These are phyloP conservation scores for Coemansia sp. DNA, from an alignment of 192 early-diverging fungal genomes.

Conservation along the genomic window DNA sequence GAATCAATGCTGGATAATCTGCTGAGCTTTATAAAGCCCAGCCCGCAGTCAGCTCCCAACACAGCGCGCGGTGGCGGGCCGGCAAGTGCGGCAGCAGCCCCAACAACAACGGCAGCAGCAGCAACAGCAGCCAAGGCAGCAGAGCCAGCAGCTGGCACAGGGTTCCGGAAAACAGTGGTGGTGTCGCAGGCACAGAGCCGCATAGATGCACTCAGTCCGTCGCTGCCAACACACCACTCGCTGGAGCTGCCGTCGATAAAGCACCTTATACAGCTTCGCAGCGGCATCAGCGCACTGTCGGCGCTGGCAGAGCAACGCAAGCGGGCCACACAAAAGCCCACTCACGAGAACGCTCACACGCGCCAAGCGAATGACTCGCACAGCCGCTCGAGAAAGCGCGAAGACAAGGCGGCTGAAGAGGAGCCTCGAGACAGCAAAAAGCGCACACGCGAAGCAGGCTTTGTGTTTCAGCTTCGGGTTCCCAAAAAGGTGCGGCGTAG, in stretches of 20 bases:
- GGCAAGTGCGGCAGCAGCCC: neutral
- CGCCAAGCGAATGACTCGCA: slow-evolving; percentile 4
- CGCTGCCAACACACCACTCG: slow-evolving; percentile 21
- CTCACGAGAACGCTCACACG: neutral
- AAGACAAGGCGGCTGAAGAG: neutral
- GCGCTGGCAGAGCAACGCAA: slow-evolving; percentile 7
- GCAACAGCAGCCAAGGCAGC: neutral
- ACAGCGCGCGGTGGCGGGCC: slow-evolving; percentile 2
- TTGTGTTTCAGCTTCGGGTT: slow-evolving; percentile 30
- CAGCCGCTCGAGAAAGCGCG: neutral
- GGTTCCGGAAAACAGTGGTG: slow-evolving; percentile 30
- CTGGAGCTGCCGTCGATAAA: slow-evolving; percentile 14
- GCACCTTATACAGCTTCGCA: slow-evolving; percentile 9
- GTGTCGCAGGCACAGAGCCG: slow-evolving; percentile 26
- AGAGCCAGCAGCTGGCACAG: neutral
- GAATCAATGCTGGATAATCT: slow-evolving; percentile 35
- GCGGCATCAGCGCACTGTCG: slow-evolving; percentile 6
- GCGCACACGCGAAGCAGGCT: slow-evolving; percentile 8
- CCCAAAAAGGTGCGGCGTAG: slow-evolving; percentile 35
- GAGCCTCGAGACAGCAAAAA: slow-evolving; percentile 7
- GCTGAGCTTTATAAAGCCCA: slow-evolving; percentile 39
- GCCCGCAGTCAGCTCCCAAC: slow-evolving; percentile 16
- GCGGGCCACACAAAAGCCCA: neutral
- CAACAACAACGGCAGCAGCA: slow-evolving; percentile 1
- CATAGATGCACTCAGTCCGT: slow-evolving; percentile 5